Evolutionary conservation across 441 rosid species (phyloP).

Genomic region (Eruca vesicaria): DNA sequence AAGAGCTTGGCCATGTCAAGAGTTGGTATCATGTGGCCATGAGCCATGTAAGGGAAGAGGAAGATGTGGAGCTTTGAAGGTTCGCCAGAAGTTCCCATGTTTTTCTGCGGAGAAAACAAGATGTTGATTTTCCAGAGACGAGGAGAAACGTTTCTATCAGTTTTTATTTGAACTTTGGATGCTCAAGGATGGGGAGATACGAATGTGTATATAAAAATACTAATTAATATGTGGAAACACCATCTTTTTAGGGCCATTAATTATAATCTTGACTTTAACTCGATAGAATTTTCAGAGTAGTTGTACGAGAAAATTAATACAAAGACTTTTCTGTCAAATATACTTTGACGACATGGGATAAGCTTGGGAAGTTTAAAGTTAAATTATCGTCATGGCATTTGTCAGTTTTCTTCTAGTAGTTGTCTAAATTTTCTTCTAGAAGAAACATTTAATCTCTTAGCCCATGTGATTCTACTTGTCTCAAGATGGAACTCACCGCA

Average conservation of each 20-base stretch:
- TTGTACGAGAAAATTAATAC: neutral
- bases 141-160: neutral
- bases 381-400: constrained; percentile 17
- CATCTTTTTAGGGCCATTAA: neutral
- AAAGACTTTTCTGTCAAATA: neutral
- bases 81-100: constrained; percentile 3
- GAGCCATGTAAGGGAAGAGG: constrained; percentile 46
- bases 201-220: neutral
- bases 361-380: neutral
- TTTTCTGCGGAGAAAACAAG: constrained; percentile 18
- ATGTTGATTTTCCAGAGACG: neutral
- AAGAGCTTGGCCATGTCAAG: constrained; percentile 47
- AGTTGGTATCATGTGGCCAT: constrained; percentile 48
- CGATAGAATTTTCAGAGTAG: neutral
- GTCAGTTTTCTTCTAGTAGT: constrained; percentile 16
- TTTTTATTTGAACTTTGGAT: neutral
- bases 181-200: neutral
- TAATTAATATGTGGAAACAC: neutral
- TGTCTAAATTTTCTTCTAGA: neutral
- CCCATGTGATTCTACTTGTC: neutral
- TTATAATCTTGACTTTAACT: neutral
- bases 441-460: neutral
- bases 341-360: neutral
- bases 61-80: constrained; percentile 34
- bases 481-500: too few relatives aligned